These are phyloP conservation scores for Beta corolliflora DNA, from an alignment of 179 eudicot genomes.

Conservation along the genomic window DNA sequence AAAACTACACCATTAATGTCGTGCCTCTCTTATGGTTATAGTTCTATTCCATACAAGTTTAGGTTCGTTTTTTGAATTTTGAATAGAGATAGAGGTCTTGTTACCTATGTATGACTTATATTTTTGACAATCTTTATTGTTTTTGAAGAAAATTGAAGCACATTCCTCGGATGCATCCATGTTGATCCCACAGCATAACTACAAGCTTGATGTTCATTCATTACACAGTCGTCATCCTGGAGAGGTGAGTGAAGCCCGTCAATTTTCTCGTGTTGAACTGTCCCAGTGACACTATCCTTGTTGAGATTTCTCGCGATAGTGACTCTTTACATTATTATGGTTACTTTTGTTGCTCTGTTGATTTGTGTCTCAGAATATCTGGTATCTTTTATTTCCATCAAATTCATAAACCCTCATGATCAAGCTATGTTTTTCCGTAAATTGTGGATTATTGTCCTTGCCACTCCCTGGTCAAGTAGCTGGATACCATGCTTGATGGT, in stretches of 20 bases:
- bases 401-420: neutral
- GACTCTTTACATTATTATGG: neutral
- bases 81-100: neutral
- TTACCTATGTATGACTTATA: slow-evolving; percentile 6
- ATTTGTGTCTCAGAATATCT: neutral
- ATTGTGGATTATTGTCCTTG: neutral
- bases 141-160: slow-evolving; percentile 68
- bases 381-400: neutral
- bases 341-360: neutral
- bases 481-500: slow-evolving; percentile 6
- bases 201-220: slow-evolving; percentile 97
- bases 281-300: neutral
- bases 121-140: slow-evolving; percentile 27
- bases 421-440: neutral
- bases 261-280: neutral
- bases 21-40: neutral
- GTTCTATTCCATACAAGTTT: neutral
- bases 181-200: slow-evolving; percentile 94
- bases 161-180: slow-evolving; percentile 74
- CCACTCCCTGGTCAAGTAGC: neutral
- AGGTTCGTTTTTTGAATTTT: neutral
- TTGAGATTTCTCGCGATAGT: neutral
- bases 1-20: neutral
- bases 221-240: slow-evolving; percentile 95
- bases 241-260: slow-evolving; percentile 70